These are phyloP conservation scores for Solanum pinnatisectum DNA, from an alignment of 257 asterid genomes.

Conservation along the genomic window DNA sequence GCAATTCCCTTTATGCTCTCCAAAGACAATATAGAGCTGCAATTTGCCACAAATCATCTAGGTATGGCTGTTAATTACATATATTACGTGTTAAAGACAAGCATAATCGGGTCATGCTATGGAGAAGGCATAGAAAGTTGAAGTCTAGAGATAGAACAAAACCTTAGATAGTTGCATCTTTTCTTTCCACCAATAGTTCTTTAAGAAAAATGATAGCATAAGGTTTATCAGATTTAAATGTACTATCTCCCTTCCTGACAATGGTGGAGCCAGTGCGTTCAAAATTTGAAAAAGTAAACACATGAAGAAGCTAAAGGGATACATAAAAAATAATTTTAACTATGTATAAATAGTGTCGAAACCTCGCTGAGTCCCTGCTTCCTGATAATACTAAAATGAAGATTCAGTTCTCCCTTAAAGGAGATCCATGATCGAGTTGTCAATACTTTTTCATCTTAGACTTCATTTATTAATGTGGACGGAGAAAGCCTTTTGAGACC, in stretches of 20 bases:
- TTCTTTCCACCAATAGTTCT: background rate
- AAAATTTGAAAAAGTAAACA: background rate
- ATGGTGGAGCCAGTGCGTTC: background rate
- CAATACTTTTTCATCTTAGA: background rate
- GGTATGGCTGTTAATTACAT: slow-evolving; percentile 24
- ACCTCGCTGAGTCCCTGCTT: background rate
- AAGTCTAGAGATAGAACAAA: background rate
- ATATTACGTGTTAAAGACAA: background rate
- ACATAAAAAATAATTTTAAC: background rate
- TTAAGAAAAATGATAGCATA: background rate
- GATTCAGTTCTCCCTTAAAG: background rate
- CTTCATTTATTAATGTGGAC: background rate
- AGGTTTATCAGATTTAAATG: background rate
- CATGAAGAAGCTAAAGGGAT: background rate
- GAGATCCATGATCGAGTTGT: background rate
- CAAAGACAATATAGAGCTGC: slow-evolving; percentile 66
- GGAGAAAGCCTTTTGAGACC: background rate
- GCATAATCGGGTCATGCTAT: background rate
- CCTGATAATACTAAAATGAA: background rate
- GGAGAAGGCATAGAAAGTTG: background rate
- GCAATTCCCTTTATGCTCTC: slow-evolving; percentile 60
- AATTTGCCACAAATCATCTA: slow-evolving; percentile 80
- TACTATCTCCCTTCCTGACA: background rate
- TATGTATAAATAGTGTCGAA: background rate
- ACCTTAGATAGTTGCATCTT: background rate